A percentile compares a stretch with the other conserved stretches of the same genome.
phyloP scores from a whole-genome alignment of 495 filamentous ascomycete species.

The Daldinia childiae region DNA sequence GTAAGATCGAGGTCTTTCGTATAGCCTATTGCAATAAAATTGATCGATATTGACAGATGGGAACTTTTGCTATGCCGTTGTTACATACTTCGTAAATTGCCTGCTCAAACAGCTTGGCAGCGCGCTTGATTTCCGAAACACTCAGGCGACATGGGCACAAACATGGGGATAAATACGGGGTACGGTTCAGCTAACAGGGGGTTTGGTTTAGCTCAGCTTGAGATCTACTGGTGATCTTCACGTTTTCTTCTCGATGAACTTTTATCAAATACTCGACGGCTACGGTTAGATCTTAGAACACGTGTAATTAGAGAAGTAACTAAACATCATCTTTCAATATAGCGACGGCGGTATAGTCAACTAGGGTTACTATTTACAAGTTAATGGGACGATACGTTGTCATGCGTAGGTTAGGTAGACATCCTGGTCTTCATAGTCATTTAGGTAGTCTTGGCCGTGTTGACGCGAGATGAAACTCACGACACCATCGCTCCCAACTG shows the following conservation, averaged over 20 bases:
- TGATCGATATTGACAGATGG: background rate
- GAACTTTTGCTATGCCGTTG: background rate
- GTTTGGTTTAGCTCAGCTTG: background rate
- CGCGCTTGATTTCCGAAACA: background rate
- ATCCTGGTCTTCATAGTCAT: background rate
- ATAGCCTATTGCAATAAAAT: too few species aligned
- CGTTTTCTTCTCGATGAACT: too few species aligned
- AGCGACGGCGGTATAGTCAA: too few species aligned
- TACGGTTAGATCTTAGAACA: too few species aligned
- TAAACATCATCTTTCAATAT: too few species aligned
- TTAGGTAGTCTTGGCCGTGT: background rate
- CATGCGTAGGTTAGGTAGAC: background rate
- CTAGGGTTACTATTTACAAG: too few species aligned
- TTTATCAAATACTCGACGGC: too few species aligned
- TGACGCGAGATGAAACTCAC: background rate
- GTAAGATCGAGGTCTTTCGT: too few species aligned
- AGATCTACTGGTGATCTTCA: too few species aligned
- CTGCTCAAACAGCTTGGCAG: conserved; percentile 1
- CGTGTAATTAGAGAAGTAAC: too few species aligned
- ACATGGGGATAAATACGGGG: too few species aligned
- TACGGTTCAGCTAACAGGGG: background rate
- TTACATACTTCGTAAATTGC: background rate
- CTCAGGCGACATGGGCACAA: background rate
- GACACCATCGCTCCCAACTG: background rate
- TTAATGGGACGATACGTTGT: background rate